Evolutionary conservation across 352 stramenopile genomes (phyloP).

Genomic region (Pythium rishiriense): DNA sequence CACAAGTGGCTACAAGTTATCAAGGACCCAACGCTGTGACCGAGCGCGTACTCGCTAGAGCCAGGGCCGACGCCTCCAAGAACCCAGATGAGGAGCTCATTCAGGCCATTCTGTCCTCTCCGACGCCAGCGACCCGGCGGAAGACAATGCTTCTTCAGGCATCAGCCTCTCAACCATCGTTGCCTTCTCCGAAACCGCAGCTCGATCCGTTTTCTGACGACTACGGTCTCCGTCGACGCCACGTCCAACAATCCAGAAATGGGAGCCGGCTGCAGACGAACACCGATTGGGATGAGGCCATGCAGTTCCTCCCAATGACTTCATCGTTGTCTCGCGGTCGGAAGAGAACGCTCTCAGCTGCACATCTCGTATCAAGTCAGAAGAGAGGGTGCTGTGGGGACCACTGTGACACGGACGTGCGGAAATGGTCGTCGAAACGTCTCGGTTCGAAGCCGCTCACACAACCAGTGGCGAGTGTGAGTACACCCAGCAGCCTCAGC

Average conservation of each 20-base stretch:
- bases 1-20: constrained; percentile 24
- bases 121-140: constrained; percentile 36
- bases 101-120: constrained; percentile 68
- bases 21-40: constrained; percentile 59
- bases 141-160: constrained; percentile 33
- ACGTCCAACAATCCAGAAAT: constrained; percentile 5
- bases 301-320: constrained; percentile 52
- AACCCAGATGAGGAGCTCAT: constrained; percentile 64
- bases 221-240: neutral
- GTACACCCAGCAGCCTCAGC: neutral
- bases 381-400: constrained; percentile 73
- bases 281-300: constrained; percentile 50
- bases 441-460: constrained; percentile 17
- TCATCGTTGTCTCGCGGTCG: constrained; percentile 61
- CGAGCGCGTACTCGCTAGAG: constrained; percentile 58
- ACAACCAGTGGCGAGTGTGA: neutral
- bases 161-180: constrained; percentile 34
- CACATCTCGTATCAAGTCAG: constrained; percentile 72
- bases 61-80: constrained; percentile 48
- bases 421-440: constrained; percentile 39
- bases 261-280: constrained; percentile 31
- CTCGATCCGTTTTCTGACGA: constrained; percentile 46
- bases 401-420: constrained; percentile 56
- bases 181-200: constrained; percentile 8
- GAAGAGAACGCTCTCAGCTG: constrained; percentile 52